Evolutionary conservation across 345 rosid species (phyloP), one percentile per base, ranked within the genome.

Genomic region (Bruguiera parviflora): DNA sequence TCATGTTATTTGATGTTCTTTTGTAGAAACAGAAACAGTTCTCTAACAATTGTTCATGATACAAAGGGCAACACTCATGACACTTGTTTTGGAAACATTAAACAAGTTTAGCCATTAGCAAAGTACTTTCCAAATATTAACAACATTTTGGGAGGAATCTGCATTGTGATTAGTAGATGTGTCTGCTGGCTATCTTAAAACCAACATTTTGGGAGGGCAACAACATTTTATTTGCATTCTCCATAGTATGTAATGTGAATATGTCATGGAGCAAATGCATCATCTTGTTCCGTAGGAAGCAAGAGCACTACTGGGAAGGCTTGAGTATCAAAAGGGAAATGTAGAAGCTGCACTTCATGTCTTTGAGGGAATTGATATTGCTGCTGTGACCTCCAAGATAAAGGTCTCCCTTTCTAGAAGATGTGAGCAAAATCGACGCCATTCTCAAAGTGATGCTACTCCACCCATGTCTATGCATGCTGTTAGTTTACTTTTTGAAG

Each of bases 301-400:
- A 28, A 87, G 97, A 69, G 96, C 97, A 31, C 78, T 89, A 76
- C 72, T 89, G 72, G 97, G 97, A 71, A 89, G 92, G 75, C 87
- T 86, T 3, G 97, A 91, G 75, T 91, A 85, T 84, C 96, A 91
- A 71, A 89, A 88, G 64, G 93, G 97, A 61, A 91, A 88, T 61
- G 68, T 85, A 68, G 92, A 91, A 73, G 93, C 88, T 51, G 96
- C 96, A 51, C 80, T 91, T 64, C 86, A 85, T 75, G 97, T 91
- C 16, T 91, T 86, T 81, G 97, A 89, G 79, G 97, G 97, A 57
- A 91, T 91, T 74, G 93, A 91, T 78, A 78, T 87, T 53, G 81
- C 85, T 68, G 82, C 91, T 64, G 81, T 87, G 64, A 82, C 86
- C 39, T 73, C 85, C 16, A 91, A 87, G 82, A 82, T 91, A 80